phyloP scores from a whole-genome alignment of 2,329 filamentous ascomycete species.

The Botrytis paeoniae region DNA sequence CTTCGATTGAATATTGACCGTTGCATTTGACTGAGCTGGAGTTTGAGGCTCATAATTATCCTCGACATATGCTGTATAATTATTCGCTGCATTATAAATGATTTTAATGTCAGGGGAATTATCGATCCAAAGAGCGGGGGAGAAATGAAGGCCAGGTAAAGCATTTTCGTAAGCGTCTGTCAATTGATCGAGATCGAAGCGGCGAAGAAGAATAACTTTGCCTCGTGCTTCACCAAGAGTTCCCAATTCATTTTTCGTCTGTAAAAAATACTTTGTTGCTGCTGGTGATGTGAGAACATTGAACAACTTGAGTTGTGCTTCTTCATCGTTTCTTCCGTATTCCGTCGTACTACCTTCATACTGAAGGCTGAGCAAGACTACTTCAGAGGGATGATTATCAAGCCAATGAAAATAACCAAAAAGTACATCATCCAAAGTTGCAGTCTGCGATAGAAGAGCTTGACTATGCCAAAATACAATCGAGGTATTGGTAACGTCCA shows the following conservation, averaged over 20 bases:
- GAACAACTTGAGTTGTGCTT: slow-evolving; percentile 42
- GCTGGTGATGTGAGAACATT: slow-evolving; percentile 41
- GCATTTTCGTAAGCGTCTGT: slow-evolving; percentile 37
- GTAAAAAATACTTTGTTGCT: slow-evolving; percentile 43
- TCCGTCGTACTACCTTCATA: slow-evolving; percentile 43
- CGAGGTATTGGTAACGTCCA: slow-evolving; percentile 45
- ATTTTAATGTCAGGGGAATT: slow-evolving; percentile 43
- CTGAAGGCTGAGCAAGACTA: slow-evolving; percentile 47
- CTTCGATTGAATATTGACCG: slow-evolving; percentile 45
- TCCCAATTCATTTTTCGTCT: slow-evolving; percentile 39
- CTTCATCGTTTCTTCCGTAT: slow-evolving; percentile 38
- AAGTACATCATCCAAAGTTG: slow-evolving; percentile 45
- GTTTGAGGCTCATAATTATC: slow-evolving; percentile 47
- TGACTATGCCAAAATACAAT: slow-evolving; percentile 50
- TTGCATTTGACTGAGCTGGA: slow-evolving; percentile 35
- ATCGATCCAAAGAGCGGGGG: slow-evolving; percentile 44
- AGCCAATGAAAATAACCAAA: slow-evolving; percentile 50
- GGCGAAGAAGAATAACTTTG: slow-evolving; percentile 79
- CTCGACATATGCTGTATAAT: slow-evolving; percentile 46
- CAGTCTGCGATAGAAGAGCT: slow-evolving; percentile 45
- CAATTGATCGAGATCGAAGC: slow-evolving; percentile 62
- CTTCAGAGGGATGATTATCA: slow-evolving; percentile 45
- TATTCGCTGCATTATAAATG: slow-evolving; percentile 41
- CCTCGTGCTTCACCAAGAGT: slow-evolving; percentile 74
- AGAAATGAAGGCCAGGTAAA: slow-evolving; percentile 48